Conservation (phyloP, 768 basidiomycete genomes). For the Leccinum variicolor region DNA sequence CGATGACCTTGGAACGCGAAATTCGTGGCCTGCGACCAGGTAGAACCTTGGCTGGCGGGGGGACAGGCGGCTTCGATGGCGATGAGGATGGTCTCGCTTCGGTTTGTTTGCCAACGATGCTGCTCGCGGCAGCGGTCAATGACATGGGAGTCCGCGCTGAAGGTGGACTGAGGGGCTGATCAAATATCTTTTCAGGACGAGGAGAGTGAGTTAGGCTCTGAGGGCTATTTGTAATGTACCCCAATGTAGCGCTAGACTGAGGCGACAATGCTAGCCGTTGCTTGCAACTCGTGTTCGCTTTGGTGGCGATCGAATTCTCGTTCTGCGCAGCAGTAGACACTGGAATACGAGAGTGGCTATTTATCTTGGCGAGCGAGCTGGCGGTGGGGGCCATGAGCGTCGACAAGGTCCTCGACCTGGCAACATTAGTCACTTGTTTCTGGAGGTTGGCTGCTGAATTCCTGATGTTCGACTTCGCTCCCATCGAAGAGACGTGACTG, state of each 20-base stretch:
- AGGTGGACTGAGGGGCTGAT: slow-evolving; percentile 43
- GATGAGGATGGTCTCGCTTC: background rate
- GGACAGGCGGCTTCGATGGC: slow-evolving; percentile 13
- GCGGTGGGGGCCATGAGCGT: slow-evolving; percentile 72
- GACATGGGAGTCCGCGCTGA: slow-evolving; percentile 23
- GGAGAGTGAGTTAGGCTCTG: slow-evolving; percentile 9
- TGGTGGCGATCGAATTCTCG: slow-evolving; percentile 15
- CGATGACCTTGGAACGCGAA: slow-evolving; percentile 78
- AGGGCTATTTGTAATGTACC: slow-evolving; percentile 35
- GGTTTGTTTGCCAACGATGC: slow-evolving; percentile 16
- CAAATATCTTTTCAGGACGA: slow-evolving; percentile 45
- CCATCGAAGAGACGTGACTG: slow-evolving; percentile 27
- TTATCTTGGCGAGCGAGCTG: slow-evolving; percentile 67
- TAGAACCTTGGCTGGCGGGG: slow-evolving; percentile 29
- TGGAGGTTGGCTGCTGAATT: slow-evolving; percentile 5
- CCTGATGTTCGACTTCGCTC: slow-evolving; percentile 20
- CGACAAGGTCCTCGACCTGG: slow-evolving; percentile 35
- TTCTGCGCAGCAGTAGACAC: slow-evolving; percentile 11
- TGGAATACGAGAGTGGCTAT: slow-evolving; percentile 23
- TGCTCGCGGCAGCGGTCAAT: slow-evolving; percentile 30
- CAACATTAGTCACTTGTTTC: slow-evolving; percentile 10
- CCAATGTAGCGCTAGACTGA: slow-evolving; percentile 22
- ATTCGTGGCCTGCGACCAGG: slow-evolving; percentile 68
- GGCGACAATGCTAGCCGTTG: slow-evolving; percentile 11
- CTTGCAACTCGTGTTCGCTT: slow-evolving; percentile 10